phyloP scores from a whole-genome alignment of 2,329 filamentous ascomycete species.

The Berkeleyomyces basicola region DNA sequence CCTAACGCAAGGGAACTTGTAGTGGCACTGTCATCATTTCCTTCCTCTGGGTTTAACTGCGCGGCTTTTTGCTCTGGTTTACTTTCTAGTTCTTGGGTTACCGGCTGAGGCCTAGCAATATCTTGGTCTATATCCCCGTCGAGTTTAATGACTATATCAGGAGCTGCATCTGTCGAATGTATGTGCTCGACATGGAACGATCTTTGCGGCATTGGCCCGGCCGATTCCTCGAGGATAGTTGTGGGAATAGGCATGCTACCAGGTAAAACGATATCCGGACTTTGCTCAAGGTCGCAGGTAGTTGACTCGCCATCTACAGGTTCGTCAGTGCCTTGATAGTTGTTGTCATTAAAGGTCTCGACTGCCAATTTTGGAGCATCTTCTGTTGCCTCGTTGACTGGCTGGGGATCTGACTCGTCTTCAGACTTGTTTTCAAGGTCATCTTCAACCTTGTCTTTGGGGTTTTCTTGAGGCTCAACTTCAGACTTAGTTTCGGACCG shows the following conservation, averaged over 20 bases:
- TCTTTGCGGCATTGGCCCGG: slow-evolving; percentile 28
- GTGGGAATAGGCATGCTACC: slow-evolving; percentile 25
- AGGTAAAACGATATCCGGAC: not conserved
- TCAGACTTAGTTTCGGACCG: not conserved
- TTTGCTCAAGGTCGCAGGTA: not conserved
- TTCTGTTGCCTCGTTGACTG: not conserved
- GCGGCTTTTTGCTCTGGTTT: not conserved
- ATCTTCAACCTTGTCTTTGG: not conserved
- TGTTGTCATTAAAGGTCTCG: not conserved
- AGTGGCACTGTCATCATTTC: not conserved
- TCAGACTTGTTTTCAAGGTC: not conserved
- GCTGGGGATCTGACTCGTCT: not conserved
- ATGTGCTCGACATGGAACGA: slow-evolving; percentile 29
- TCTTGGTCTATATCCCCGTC: slow-evolving; percentile 25
- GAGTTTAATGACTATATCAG: slow-evolving; percentile 33
- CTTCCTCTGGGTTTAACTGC: not conserved
- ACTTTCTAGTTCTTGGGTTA: not conserved
- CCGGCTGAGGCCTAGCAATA: not conserved
- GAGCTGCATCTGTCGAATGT: slow-evolving; percentile 34
- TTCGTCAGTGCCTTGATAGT: not conserved
- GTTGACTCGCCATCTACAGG: not conserved
- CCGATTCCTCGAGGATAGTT: slow-evolving; percentile 37
- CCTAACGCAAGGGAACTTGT: not conserved
- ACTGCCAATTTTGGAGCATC: not conserved
- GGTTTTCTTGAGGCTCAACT: not conserved